Conservation (phyloP, 805 yeast genomes). For the Candida yuanshanica region DNA sequence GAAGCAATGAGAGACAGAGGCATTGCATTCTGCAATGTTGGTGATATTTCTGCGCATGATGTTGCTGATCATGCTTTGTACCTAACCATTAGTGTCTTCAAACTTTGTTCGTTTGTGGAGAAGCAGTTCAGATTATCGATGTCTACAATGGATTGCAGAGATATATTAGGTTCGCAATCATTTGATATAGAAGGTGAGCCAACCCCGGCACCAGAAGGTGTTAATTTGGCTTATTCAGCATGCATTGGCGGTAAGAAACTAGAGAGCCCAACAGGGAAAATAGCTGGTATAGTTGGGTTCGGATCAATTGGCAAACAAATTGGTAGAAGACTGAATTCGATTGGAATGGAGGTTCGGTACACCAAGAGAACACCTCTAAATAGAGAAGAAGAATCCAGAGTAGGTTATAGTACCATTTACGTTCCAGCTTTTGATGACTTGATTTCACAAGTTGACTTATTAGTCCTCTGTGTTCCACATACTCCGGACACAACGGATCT, state of each 20-base stretch:
- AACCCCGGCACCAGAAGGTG: conserved; percentile 26
- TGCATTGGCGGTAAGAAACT: conserved; percentile 40
- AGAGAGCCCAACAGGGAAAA: conserved; percentile 51
- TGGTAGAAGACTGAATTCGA: conserved; percentile 46
- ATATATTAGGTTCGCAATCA: conserved; percentile 27
- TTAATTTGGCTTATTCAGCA: conserved; percentile 36
- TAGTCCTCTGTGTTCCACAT: conserved; percentile 65
- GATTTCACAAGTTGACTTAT: conserved; percentile 42
- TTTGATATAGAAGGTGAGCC: conserved; percentile 30
- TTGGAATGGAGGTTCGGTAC: conserved; percentile 64
- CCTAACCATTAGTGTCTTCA: conserved; percentile 52
- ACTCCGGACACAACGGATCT: conserved; percentile 51
- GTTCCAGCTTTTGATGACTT: conserved; percentile 40
- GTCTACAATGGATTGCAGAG: conserved; percentile 43
- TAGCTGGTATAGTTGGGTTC: conserved; percentile 64
- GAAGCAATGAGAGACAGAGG: conserved; percentile 37
- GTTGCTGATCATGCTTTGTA: conserved; percentile 70
- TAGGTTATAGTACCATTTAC: conserved; percentile 43
- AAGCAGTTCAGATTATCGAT: conserved; percentile 31
- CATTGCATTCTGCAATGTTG: conserved; percentile 56
- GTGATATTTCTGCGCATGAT: conserved; percentile 53
- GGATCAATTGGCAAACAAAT: conserved; percentile 69
- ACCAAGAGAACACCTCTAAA: conserved; percentile 47
- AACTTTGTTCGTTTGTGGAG: conserved; percentile 48
- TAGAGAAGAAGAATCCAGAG: conserved; percentile 25